Evolutionary conservation across 2,329 filamentous ascomycete species (phyloP).

Genomic region (Diaporthe sp.): DNA sequence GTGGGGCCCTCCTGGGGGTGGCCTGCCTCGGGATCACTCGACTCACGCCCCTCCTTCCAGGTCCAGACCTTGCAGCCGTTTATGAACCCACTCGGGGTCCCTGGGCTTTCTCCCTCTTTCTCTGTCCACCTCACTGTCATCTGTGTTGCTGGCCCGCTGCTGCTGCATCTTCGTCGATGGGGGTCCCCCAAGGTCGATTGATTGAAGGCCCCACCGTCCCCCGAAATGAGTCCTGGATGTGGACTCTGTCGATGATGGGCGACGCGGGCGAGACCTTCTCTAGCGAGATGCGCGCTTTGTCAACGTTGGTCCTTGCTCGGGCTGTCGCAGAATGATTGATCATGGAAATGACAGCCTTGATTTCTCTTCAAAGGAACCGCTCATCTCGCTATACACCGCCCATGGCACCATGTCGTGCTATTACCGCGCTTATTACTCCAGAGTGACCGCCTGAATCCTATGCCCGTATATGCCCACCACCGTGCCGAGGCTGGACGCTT

Average conservation of each 20-base stretch:
- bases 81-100: neutral
- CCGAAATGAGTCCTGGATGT: conserved; percentile 15
- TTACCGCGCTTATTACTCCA: neutral
- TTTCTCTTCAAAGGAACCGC: conserved; percentile 1
- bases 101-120: neutral
- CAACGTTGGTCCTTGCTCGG: conserved; percentile 17
- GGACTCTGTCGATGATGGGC: neutral
- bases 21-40: neutral
- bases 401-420: conserved; percentile 21
- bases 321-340: conserved; percentile 26
- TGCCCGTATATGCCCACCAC: neutral
- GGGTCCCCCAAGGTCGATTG: conserved; percentile 10
- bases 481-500: conserved; percentile 15
- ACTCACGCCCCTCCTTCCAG: conserved; percentile 11
- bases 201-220: conserved; percentile 26
- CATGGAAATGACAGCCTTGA: conserved; percentile 22
- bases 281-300: conserved; percentile 4
- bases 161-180: conserved; percentile 5
- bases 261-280: conserved; percentile 18
- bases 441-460: neutral
- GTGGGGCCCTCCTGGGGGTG: conserved; percentile 21
- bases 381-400: conserved; percentile 25
- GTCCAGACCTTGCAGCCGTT: neutral
- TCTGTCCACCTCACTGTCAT: too few species aligned
- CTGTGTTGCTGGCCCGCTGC: neutral